Conservation (phyloP, 2,329 filamentous ascomycete species). For the Xylariales sp. region DNA sequence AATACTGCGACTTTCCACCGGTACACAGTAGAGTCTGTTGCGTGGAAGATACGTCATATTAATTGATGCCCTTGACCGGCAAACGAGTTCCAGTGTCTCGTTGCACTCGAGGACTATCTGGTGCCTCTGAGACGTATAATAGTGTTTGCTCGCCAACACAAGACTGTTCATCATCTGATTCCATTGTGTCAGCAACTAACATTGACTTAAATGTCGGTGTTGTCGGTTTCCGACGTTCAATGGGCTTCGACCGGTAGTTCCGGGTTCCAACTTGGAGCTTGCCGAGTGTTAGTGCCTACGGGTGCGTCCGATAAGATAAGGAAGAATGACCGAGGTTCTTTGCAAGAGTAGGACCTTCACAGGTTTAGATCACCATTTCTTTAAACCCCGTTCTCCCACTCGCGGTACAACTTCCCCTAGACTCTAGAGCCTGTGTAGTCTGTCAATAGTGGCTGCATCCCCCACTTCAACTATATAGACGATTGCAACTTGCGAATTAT, state of each 20-base stretch:
- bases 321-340: constrained; percentile 25
- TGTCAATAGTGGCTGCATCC: not conserved
- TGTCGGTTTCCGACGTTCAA: too few relatives aligned
- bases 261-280: constrained; percentile 4
- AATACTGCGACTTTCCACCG: too few relatives aligned
- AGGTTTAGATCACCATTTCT: constrained; percentile 11
- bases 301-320: constrained; percentile 12
- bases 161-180: too few relatives aligned
- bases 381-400: constrained; percentile 12
- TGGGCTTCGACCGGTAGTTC: constrained; percentile 6
- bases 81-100: not conserved
- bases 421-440: not conserved
- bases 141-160: not conserved
- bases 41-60: not conserved
- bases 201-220: too few relatives aligned
- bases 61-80: not conserved
- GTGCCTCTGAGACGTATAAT: not conserved
- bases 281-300: constrained; percentile 2
- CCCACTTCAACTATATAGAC: not conserved
- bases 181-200: too few relatives aligned
- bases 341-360: constrained; percentile 10
- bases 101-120: not conserved
- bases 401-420: not conserved
- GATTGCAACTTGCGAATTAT: not conserved
- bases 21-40: too few relatives aligned